These are phyloP conservation scores for Ciborinia camelliae DNA, from an alignment of 2,329 filamentous ascomycete species.

Conservation along the genomic window DNA sequence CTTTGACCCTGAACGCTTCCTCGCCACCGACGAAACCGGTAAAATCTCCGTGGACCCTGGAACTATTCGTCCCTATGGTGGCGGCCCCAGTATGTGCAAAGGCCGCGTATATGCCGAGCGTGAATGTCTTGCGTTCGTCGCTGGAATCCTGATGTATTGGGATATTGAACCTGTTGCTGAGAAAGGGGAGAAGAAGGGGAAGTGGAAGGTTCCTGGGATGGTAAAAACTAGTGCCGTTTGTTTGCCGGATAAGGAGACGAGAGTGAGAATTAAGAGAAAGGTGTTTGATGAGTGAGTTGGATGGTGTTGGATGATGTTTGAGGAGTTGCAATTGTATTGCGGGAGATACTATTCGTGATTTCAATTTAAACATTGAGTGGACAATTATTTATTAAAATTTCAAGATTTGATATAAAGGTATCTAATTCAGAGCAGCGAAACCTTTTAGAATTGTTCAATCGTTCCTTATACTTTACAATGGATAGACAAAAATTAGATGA, in stretches of 20 bases:
- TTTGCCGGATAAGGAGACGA: slow-evolving; percentile 49
- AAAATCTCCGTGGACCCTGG: slow-evolving; percentile 25
- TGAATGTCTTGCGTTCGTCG: slow-evolving; percentile 48
- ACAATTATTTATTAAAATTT: too few relatives aligned
- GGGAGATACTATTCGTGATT: neutral
- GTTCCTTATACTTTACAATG: too few relatives aligned
- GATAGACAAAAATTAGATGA: too few relatives aligned
- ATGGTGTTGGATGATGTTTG: neutral
- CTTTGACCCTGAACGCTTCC: slow-evolving; percentile 46
- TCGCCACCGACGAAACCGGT: slow-evolving; percentile 32
- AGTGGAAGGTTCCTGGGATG: slow-evolving; percentile 50
- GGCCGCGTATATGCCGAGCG: slow-evolving; percentile 49
- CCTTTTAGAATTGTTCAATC: too few relatives aligned
- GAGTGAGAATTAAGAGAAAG: slow-evolving; percentile 50
- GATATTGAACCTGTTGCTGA: slow-evolving; percentile 48
- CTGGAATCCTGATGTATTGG: slow-evolving; percentile 53
- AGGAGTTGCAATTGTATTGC: neutral
- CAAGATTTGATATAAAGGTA: too few relatives aligned
- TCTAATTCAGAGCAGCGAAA: too few relatives aligned
- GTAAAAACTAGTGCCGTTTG: slow-evolving; percentile 48
- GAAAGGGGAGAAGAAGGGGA: slow-evolving; percentile 29
- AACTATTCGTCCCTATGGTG: slow-evolving; percentile 48
- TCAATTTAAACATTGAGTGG: too few relatives aligned
- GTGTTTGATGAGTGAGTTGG: slow-evolving; percentile 26
- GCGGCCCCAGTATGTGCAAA: slow-evolving; percentile 48